Conservation (phyloP, 2,329 filamentous ascomycete genomes). For the Gnomoniopsis smithogilvyi region DNA sequence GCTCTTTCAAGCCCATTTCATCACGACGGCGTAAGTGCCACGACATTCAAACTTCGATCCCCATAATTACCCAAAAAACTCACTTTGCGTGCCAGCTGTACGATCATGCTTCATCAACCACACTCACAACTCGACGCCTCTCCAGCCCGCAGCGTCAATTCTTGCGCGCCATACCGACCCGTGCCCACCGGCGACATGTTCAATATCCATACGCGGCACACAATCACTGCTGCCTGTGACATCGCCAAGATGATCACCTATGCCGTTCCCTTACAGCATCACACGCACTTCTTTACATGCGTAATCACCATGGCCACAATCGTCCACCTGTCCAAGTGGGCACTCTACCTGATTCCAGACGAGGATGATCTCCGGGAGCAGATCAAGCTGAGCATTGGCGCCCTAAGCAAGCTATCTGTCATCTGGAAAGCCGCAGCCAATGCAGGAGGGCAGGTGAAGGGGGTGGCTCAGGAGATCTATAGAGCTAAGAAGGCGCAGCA, state of each 20-base stretch:
- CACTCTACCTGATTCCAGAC: constrained; percentile 57
- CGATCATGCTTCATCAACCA: constrained; percentile 77
- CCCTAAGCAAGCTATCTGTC: constrained; percentile 63
- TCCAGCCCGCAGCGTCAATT: constrained; percentile 55
- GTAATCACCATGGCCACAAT: constrained; percentile 75
- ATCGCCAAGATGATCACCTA: constrained; percentile 74
- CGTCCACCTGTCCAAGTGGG: constrained; percentile 79
- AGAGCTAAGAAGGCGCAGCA: constrained; percentile 51
- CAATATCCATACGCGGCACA: constrained; percentile 74
- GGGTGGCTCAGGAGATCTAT: constrained; percentile 75
- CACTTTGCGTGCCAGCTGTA: constrained; percentile 39
- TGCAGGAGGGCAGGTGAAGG: constrained; percentile 70
- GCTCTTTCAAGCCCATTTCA: constrained; percentile 89
- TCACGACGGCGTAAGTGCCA: constrained; percentile 52
- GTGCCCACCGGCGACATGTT: constrained; percentile 48
- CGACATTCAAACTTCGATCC: too few species aligned
- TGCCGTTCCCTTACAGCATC: constrained; percentile 66
- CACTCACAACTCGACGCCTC: constrained; percentile 70
- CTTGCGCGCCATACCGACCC: constrained; percentile 60
- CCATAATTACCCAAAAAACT: constrained; percentile 18
- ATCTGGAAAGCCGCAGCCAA: constrained; percentile 72
- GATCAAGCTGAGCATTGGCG: constrained; percentile 75
- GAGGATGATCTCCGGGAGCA: constrained; percentile 69
- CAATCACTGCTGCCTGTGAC: constrained; percentile 73
- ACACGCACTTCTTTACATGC: constrained; percentile 83